Base-by-base conservation (phyloP, 768 basidiomycete genomes). In the Lepiota venenata region DNA sequence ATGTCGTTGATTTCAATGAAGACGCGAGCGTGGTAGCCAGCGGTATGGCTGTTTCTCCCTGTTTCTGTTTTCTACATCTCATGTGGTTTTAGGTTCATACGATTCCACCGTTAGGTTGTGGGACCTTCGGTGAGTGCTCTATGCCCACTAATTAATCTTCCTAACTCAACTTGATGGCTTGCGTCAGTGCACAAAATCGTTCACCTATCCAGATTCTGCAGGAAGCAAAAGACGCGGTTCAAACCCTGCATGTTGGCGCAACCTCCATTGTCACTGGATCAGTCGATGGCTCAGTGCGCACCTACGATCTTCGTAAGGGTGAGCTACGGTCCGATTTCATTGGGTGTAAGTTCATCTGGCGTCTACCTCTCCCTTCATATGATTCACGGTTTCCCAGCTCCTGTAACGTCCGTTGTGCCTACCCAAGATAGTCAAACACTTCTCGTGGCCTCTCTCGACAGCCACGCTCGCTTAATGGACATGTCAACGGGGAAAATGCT, bases 251-350 rank as follows among this genome's bases (percentile, higher is more conserved):
- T 59, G 78, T 93, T 39, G 82, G 79, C 11, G 65, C 80, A 20
- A 81, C 83, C 20, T 81, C 79, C 49, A 80, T 98, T 61, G 73
- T 86, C 38, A 77, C 91, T 2, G 93, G 93, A 8, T 93, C 92
- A 2, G 87, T 97, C 4, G 97, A 99, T 58, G 96, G 97, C 2
- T 80, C 88, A 65, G 84, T 96, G 41, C 83, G 97, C 16, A 92
- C 91, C 8, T 98, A 98, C 69, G 97, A 99, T 69, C 77, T 99
- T 29, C 87, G 97, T 49, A 93, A 88, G 74, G 97, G 97, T 20
- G 85, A 96, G 66, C 72, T 98, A 25, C 83, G 88, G 7, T 80
- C 89, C 41, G 97, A 99, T 68, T 93, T 84, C 64, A 81, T 98
- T 60, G 96, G 96, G 7, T 82, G 93, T 95, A 67, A 62, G 91